phyloP scores from a whole-genome alignment of 768 basidiomycete species.

The Naematelia aurantialba region DNA sequence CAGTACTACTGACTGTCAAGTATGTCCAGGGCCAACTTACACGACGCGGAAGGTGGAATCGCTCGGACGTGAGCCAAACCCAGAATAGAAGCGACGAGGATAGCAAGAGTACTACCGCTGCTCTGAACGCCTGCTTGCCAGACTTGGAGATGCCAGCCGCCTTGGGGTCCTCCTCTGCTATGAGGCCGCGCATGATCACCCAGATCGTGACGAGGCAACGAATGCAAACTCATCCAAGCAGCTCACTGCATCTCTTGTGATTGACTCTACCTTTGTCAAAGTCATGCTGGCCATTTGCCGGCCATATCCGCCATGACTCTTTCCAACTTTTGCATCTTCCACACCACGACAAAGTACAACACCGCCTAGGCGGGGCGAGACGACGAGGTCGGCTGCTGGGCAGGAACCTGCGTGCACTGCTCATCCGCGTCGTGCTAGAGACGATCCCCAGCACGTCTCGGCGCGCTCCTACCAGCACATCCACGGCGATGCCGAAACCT shows the following conservation, averaged over 20 bases:
- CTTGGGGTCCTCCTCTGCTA: not conserved
- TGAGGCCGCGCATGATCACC: not conserved
- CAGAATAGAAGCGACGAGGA: not conserved
- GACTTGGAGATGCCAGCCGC: not conserved
- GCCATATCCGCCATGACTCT: too few relatives aligned
- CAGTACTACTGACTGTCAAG: not conserved
- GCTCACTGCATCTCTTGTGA: too few relatives aligned
- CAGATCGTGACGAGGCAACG: not conserved
- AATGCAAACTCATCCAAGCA: not conserved
- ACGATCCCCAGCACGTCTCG: not conserved
- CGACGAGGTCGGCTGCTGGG: too few relatives aligned
- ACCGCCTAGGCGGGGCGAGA: too few relatives aligned
- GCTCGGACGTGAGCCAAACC: not conserved
- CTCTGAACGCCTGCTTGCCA: not conserved
- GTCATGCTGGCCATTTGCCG: too few relatives aligned
- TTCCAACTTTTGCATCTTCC: too few relatives aligned
- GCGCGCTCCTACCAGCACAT: not conserved
- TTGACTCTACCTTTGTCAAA: not conserved
- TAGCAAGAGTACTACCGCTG: not conserved
- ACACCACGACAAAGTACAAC: too few relatives aligned
- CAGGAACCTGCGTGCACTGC: too few relatives aligned
- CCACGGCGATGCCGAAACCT: slow-evolving; percentile 21
- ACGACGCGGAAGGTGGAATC: not conserved
- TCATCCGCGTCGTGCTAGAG: too few relatives aligned
- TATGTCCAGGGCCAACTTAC: not conserved